A percentile compares a stretch with the other conserved stretches of the same genome.
Conservation (phyloP, 2,329 filamentous ascomycete genomes). For the Neopestalotiopsis sp. region DNA sequence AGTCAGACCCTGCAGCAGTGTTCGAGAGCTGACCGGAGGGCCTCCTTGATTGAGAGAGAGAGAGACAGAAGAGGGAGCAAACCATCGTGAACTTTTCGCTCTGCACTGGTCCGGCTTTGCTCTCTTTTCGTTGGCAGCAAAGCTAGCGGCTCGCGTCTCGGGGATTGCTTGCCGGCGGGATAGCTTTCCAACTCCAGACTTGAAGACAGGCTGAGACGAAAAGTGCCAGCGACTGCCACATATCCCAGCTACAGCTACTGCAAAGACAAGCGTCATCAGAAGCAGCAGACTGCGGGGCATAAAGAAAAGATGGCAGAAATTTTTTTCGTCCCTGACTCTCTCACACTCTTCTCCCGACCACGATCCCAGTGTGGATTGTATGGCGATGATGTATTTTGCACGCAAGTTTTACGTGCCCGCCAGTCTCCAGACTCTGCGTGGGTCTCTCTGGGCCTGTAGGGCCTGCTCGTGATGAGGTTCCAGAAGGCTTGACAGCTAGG, state of each 20-base stretch:
- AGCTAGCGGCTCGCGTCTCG: background rate
- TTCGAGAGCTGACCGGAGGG: background rate
- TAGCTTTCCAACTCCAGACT: background rate
- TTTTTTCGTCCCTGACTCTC: background rate
- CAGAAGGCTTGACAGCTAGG: background rate
- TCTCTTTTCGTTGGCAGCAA: background rate
- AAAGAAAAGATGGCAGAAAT: background rate
- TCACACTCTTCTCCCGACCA: background rate
- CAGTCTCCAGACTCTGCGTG: background rate
- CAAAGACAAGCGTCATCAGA: background rate
- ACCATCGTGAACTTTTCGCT: background rate
- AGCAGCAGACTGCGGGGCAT: background rate
- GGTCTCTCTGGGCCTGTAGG: background rate
- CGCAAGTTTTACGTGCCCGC: background rate
- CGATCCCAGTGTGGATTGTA: background rate
- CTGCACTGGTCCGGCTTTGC: background rate
- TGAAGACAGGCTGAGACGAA: background rate
- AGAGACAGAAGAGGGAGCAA: background rate
- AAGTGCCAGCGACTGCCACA: background rate
- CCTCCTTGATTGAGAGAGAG: background rate
- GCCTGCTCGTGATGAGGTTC: background rate
- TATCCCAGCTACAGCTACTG: background rate
- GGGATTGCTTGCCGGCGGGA: background rate
- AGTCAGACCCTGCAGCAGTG: conserved; percentile 4
- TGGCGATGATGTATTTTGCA: background rate